A percentile compares a stretch with the other conserved stretches of the same genome.
Evolutionary conservation across 78 protist species (phyloP).

Genomic region (Pigoraptor vietnamica): DNA sequence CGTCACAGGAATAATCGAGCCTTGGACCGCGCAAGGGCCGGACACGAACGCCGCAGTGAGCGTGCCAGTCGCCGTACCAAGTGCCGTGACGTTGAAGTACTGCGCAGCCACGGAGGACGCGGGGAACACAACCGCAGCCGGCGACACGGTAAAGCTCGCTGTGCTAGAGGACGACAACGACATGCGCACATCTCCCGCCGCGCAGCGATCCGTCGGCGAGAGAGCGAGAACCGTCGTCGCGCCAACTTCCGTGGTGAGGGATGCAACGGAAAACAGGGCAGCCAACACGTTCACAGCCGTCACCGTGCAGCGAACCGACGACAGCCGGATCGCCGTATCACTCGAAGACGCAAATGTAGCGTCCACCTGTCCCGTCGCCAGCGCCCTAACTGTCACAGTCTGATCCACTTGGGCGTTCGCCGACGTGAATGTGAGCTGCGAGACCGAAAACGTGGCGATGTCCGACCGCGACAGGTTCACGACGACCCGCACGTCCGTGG

Average conservation of each 20-base stretch:
- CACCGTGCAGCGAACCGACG: not conserved
- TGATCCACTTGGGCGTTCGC: not conserved
- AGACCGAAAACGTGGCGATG: not conserved
- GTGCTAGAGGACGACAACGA: too few relatives aligned
- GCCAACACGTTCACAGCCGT: not conserved
- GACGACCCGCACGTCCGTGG: not conserved
- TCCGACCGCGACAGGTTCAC: not conserved
- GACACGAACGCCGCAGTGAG: too few relatives aligned
- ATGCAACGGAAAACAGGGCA: not conserved
- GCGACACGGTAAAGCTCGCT: too few relatives aligned
- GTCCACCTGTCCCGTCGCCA: not conserved
- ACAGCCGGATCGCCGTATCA: not conserved
- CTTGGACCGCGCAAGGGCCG: not conserved
- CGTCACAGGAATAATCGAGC: not conserved
- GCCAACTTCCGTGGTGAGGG: not conserved
- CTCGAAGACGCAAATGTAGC: not conserved
- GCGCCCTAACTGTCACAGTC: not conserved
- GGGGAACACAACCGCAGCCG: too few relatives aligned
- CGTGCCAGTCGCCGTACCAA: too few relatives aligned
- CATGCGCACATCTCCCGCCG: too few relatives aligned
- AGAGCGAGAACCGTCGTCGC: not conserved
- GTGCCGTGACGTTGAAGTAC: too few relatives aligned
- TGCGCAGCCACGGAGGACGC: too few relatives aligned
- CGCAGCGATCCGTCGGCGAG: too few relatives aligned
- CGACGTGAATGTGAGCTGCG: not conserved